Evolutionary conservation across 1,284 basidiomycete genomes (phyloP).

Genomic region (Ustilago crameri): DNA sequence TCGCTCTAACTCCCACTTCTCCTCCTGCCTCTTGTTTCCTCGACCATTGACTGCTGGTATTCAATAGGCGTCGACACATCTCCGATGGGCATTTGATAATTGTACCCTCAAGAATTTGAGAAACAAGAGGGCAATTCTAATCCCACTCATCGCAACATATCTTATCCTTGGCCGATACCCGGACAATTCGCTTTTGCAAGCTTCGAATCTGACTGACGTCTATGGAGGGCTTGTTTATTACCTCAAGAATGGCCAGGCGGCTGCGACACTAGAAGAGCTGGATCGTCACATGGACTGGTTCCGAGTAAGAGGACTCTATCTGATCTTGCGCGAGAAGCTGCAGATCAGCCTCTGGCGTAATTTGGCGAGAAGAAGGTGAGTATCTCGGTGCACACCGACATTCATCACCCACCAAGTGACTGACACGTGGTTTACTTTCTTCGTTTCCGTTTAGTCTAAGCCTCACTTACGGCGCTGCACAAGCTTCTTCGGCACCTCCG

Average conservation of each 20-base stretch:
- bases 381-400: background rate
- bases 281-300: constrained; percentile 67
- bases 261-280: constrained; percentile 54
- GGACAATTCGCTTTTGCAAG: constrained; percentile 51
- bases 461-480: constrained; percentile 13
- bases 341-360: constrained; percentile 70
- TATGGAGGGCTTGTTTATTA: constrained; percentile 55
- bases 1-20: background rate
- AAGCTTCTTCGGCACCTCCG: constrained; percentile 59
- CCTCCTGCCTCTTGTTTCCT: background rate
- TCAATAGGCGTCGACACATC: constrained; percentile 62
- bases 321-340: constrained; percentile 69
- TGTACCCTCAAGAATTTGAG: constrained; percentile 56
- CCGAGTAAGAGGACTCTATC: constrained; percentile 65
- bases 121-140: constrained; percentile 68
- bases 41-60: no score
- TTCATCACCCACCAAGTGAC: no score
- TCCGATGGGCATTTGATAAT: constrained; percentile 68
- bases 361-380: constrained; percentile 66
- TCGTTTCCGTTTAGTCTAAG: constrained; percentile 23
- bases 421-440: no score
- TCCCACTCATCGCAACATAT: constrained; percentile 67
- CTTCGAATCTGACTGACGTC: constrained; percentile 55
- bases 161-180: constrained; percentile 69
- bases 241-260: constrained; percentile 64